phyloP scores from a whole-genome alignment of 179 eudicot genomes.

The Pouteria campechiana region DNA sequence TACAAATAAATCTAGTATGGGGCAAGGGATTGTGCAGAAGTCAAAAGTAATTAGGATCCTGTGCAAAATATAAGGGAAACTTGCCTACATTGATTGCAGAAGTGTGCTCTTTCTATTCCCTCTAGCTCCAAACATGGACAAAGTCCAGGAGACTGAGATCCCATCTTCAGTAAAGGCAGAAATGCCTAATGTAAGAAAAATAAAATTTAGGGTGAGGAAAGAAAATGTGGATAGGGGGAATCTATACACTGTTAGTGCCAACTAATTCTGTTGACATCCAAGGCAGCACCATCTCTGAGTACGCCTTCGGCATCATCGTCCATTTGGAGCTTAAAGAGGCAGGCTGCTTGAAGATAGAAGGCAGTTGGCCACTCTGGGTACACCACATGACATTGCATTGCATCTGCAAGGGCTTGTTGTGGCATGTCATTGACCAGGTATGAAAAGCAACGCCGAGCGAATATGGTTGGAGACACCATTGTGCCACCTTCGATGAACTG shows the following conservation, averaged over 20 bases:
- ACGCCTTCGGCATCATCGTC: constrained; percentile 55
- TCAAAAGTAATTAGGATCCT: too few relatives aligned
- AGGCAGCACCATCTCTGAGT: constrained; percentile 44
- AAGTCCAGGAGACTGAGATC: too few relatives aligned
- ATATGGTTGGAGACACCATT: constrained; percentile 57
- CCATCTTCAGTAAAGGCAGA: too few relatives aligned
- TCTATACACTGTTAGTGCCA: constrained; percentile 31
- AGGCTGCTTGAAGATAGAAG: constrained; percentile 50
- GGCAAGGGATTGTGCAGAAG: too few relatives aligned
- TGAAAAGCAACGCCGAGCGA: constrained; percentile 44
- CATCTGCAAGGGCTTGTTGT: constrained; percentile 60
- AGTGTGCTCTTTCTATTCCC: too few relatives aligned
- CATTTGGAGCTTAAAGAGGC: constrained; percentile 49
- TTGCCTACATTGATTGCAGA: too few relatives aligned
- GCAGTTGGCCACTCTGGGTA: constrained; percentile 60
- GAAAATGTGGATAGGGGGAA: background rate
- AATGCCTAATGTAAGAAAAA: too few relatives aligned
- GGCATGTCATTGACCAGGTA: constrained; percentile 53
- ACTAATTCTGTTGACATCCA: constrained; percentile 45
- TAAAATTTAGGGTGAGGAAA: too few relatives aligned
- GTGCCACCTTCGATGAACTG: constrained; percentile 72
- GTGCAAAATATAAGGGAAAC: too few relatives aligned
- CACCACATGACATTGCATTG: constrained; percentile 53
- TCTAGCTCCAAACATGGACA: too few relatives aligned
- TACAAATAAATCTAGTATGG: too few relatives aligned